These are phyloP conservation scores for Metschnikowia santaceciliae DNA, from an alignment of 805 yeast genomes.

Conservation along the genomic window DNA sequence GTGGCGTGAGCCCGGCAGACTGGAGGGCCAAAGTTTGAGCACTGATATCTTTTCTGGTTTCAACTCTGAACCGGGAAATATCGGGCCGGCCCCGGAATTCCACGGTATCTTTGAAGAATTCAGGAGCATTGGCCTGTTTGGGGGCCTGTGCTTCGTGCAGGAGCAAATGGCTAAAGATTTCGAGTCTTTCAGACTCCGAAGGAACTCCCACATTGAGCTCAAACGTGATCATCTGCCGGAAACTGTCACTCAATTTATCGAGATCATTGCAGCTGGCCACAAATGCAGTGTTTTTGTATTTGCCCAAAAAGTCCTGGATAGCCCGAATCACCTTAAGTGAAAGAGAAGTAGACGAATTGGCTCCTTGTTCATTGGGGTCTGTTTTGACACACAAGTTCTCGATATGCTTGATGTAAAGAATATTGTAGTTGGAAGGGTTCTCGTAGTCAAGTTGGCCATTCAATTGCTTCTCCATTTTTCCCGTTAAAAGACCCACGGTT, in stretches of 20 bases:
- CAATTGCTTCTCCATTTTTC: constrained; percentile 59
- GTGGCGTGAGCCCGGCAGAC: constrained; percentile 89
- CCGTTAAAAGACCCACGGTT: constrained; percentile 72
- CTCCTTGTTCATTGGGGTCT: constrained; percentile 53
- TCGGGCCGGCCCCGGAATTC: constrained; percentile 18
- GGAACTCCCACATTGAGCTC: constrained; percentile 79
- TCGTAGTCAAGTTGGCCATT: constrained; percentile 34
- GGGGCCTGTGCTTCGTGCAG: constrained; percentile 17
- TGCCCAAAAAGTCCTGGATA: constrained; percentile 49
- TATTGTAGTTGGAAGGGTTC: constrained; percentile 27
- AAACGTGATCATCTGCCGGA: constrained; percentile 69
- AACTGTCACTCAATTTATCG: constrained; percentile 61
- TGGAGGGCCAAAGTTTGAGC: constrained; percentile 63
- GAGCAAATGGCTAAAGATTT: constrained; percentile 54
- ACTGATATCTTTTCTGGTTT: constrained; percentile 42
- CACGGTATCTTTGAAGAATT: constrained; percentile 17
- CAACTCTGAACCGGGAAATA: constrained; percentile 18
- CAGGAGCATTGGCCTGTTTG: constrained; percentile 14
- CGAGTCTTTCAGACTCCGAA: constrained; percentile 64
- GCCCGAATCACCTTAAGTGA: constrained; percentile 54
- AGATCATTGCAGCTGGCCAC: constrained; percentile 69
- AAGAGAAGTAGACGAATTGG: constrained; percentile 39
- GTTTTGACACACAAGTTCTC: constrained; percentile 68
- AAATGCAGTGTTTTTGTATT: constrained; percentile 41
- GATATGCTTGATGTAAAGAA: constrained; percentile 65